Conservation (phyloP, 371 early-diverging fungal genomes). For the Furculomyces boomerangus region DNA sequence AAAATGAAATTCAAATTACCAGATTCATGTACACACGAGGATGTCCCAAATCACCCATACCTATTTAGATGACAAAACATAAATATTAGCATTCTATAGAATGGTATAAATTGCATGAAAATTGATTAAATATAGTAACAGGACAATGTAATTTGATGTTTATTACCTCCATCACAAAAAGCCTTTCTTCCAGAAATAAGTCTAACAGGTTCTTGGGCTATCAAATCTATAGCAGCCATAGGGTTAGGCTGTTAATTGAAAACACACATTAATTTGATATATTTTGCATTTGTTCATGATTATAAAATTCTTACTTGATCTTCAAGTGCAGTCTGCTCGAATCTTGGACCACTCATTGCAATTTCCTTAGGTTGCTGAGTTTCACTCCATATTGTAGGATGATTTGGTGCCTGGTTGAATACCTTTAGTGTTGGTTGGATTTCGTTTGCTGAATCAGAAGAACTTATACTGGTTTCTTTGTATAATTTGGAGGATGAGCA, state of each 20-base stretch:
- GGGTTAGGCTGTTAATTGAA: conserved; percentile 55
- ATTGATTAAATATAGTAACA: not conserved
- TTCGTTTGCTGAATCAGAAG: too few relatives aligned
- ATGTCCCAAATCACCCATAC: conserved; percentile 2
- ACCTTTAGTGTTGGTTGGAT: too few relatives aligned
- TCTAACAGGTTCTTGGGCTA: conserved; percentile 68
- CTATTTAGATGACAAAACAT: not conserved
- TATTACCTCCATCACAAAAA: conserved; percentile 68
- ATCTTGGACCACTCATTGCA: conserved; percentile 70
- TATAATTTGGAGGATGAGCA: too few relatives aligned
- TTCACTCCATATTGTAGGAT: conserved; percentile 52
- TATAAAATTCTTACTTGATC: conserved; percentile 34
- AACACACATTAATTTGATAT: not conserved
- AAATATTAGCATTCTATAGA: not conserved
- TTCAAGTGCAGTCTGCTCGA: conserved; percentile 69
- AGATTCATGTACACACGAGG: conserved; percentile 6
- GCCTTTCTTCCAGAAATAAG: conserved; percentile 53
- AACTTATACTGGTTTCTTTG: too few relatives aligned
- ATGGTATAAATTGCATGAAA: not conserved
- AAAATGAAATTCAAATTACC: not conserved
- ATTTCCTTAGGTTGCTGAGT: conserved; percentile 45
- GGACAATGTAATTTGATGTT: too few relatives aligned
- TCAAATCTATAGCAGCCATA: conserved; percentile 79
- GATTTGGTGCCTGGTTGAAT: conserved; percentile 28
- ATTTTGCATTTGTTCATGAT: not conserved